These are phyloP conservation scores for Pythium biforme DNA, from an alignment of 352 stramenopile genomes.

Conservation along the genomic window DNA sequence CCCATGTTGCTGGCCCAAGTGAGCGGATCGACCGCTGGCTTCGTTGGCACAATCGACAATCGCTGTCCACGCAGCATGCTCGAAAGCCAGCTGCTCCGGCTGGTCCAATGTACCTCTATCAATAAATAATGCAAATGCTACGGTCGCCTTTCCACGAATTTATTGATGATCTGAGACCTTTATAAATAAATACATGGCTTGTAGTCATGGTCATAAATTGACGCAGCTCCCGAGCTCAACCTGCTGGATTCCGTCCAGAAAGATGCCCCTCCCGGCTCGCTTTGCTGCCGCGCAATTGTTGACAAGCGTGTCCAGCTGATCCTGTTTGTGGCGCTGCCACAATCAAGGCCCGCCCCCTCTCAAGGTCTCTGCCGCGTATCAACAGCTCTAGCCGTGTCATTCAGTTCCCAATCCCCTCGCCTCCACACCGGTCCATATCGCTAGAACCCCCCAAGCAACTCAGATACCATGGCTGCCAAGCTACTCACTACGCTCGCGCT, in stretches of 20 bases:
- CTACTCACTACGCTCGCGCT: constrained; percentile 18
- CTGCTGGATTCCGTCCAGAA: not conserved
- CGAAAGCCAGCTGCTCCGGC: not conserved
- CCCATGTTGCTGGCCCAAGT: too few species aligned
- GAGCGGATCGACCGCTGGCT: too few species aligned
- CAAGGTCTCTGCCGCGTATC: too few species aligned
- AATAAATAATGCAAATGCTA: not conserved
- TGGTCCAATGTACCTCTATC: not conserved
- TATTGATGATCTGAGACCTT: too few species aligned
- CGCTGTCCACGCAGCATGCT: not conserved
- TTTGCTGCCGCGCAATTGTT: constrained; percentile 1
- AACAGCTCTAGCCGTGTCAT: too few species aligned
- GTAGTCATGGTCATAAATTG: too few species aligned
- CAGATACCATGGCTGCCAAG: constrained; percentile 18
- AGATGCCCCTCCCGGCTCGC: not conserved
- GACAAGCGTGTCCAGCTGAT: not conserved
- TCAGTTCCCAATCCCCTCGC: too few species aligned
- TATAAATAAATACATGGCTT: too few species aligned
- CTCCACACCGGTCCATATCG: not conserved
- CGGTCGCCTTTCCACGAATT: too few species aligned
- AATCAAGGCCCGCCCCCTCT: too few species aligned
- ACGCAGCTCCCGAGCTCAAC: too few species aligned
- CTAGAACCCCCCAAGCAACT: not conserved
- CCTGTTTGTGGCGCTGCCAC: not conserved
- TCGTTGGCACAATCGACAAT: constrained; percentile 5